Conservation (phyloP, 768 basidiomycete species). For the Mycena haematopus region DNA sequence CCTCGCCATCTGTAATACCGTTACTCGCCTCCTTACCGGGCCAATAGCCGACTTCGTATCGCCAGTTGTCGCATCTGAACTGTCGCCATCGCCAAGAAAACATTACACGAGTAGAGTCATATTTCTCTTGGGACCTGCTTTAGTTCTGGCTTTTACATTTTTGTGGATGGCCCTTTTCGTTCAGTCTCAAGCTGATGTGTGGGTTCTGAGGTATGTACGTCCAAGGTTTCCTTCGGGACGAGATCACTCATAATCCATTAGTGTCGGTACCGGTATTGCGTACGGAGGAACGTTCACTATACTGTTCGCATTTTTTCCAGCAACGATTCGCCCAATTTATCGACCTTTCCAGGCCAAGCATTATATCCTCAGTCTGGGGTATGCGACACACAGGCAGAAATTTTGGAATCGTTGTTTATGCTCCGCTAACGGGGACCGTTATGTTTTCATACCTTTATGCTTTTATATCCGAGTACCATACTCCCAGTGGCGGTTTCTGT, state of each 20-base stretch:
- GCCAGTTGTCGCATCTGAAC: constrained; percentile 45
- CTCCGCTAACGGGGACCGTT: constrained; percentile 78
- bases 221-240: not conserved
- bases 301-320: not conserved
- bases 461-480: constrained; percentile 61
- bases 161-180: constrained; percentile 60
- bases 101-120: constrained; percentile 65
- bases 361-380: constrained; percentile 78
- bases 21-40: constrained; percentile 71
- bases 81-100: constrained; percentile 50
- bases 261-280: constrained; percentile 68
- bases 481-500: constrained; percentile 54
- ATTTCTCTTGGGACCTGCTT: constrained; percentile 60
- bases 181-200: constrained; percentile 58
- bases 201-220: constrained; percentile 73
- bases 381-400: constrained; percentile 73
- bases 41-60: constrained; percentile 76
- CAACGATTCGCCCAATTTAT: constrained; percentile 2
- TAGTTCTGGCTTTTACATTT: constrained; percentile 58
- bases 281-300: constrained; percentile 79
- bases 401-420: constrained; percentile 76
- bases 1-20: constrained; percentile 74
- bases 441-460: constrained; percentile 84
- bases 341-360: constrained; percentile 59
- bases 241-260: constrained; percentile 34